These are phyloP conservation scores for Vaccinium darrowii DNA, from an alignment of 148 eudicot species.

Conservation along the genomic window DNA sequence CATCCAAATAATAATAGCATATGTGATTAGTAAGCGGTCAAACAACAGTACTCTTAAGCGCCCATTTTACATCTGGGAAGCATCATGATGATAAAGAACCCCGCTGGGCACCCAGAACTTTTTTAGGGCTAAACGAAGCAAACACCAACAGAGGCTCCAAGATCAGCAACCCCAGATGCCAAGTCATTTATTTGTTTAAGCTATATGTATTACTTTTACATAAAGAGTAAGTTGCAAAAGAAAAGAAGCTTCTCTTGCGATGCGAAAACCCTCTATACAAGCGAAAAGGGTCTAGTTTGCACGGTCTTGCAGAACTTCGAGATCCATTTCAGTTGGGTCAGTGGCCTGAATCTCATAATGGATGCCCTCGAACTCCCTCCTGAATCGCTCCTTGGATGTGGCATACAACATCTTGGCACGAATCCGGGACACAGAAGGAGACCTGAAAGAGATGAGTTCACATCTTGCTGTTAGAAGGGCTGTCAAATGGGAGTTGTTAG, in stretches of 20 bases:
- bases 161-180: constrained; percentile 35
- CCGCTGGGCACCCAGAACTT: constrained; percentile 15
- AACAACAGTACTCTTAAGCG: constrained; percentile 14
- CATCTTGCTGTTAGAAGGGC: neutral
- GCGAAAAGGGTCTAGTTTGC: constrained; percentile 35
- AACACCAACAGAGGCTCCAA: constrained; percentile 18
- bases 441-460: constrained; percentile 37
- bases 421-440: constrained; percentile 62
- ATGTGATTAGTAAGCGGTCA: neutral
- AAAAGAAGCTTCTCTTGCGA: neutral
- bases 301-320: constrained; percentile 55
- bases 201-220: constrained; percentile 12
- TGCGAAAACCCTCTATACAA: constrained; percentile 3
- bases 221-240: neutral
- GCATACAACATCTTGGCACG: constrained; percentile 76
- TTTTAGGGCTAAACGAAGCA: neutral
- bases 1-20: neutral
- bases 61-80: constrained; percentile 31
- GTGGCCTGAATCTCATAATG: constrained; percentile 86
- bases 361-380: constrained; percentile 64
- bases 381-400: constrained; percentile 65
- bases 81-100: constrained; percentile 35
- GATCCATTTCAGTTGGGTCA: constrained; percentile 66
- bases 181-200: constrained; percentile 37
- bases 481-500: neutral